Base-by-base conservation (phyloP, 176 grass and related monocot species). In the Oryza glumipatula region DNA sequence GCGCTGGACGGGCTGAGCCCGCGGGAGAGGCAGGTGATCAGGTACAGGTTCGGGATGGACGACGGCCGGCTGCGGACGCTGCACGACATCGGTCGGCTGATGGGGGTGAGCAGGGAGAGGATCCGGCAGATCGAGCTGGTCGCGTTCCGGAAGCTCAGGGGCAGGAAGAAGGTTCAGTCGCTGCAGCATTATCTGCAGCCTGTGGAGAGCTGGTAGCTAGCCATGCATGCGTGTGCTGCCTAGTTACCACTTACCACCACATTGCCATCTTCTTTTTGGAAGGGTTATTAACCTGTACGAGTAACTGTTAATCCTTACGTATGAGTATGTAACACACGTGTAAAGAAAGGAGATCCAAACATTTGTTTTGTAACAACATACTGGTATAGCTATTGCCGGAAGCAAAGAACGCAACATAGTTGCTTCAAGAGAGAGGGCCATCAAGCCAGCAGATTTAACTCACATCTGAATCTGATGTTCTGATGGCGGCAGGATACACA, bases 61-160 rank as follows among this genome's bases (percentile, higher is more conserved):
- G 89, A 87, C 65, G 91, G 93, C 9, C 85, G 88, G 90, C 72
- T 77, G 65, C 86, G 85, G 76, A 99, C 96, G 1, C 86, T 99
- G 84, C 83, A 94, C 56, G 88, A 94, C 77, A 94, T 96, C 30
- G 96, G 96, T 51, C 80, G 88, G 74, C 47, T 89, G 43, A 78
- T 96, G 80, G 83, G 89, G 60, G 88, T 96, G 79, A 99, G 93
- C 78, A 85, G 96, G 81, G 96, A 99, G 86, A 91, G 93, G 86
- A 89, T 96, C 78, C 80, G 93, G 78, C 96, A 96, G 63, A 94
- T 99, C 9, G 93, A 99, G 81, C 74, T 87, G 68, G 83, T 65
- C 65, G 89, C 96, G n/a, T 89, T 99, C 75, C 90, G 91, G 87
- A 99, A 99, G 84, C 76, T 99, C 9, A 92, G 89, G 85, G 82